A percentile compares a stretch with the other conserved stretches of the same genome.
phyloP scores from a whole-genome alignment of 2,329 filamentous ascomycete species.

The Fusarium sp. region DNA sequence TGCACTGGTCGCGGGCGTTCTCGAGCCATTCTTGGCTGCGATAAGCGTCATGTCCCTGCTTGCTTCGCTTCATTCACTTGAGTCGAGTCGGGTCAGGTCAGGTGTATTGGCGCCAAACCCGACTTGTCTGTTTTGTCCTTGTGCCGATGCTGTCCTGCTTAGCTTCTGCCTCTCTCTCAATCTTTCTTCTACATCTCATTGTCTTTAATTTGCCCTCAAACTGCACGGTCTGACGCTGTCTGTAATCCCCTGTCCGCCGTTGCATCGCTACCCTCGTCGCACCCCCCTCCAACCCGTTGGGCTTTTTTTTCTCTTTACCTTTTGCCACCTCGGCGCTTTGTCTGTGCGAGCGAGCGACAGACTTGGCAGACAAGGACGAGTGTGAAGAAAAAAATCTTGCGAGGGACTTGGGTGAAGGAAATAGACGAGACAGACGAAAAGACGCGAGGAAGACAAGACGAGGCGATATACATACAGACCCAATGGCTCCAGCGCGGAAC shows the following conservation, averaged over 20 bases:
- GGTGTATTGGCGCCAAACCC: conserved; percentile 16
- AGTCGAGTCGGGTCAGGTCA: not conserved
- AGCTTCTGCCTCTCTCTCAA: not conserved
- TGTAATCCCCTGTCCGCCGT: conserved; percentile 18
- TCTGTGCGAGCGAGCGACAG: conserved; percentile 2
- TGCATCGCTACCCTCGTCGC: conserved; percentile 23
- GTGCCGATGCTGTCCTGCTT: conserved; percentile 29
- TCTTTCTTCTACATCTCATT: not conserved
- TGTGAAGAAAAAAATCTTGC: not conserved
- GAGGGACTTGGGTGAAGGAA: not conserved
- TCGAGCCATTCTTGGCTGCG: conserved; percentile 30
- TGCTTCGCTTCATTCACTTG: not conserved
- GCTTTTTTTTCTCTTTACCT: conserved; percentile 21
- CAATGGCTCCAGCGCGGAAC: conserved; percentile 50
- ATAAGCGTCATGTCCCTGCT: conserved; percentile 43
- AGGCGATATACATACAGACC: conserved; percentile 9
- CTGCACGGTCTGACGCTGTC: conserved; percentile 3
- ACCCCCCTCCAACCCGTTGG: conserved; percentile 26
- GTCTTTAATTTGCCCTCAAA: not conserved
- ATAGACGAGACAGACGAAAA: not conserved
- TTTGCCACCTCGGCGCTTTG: conserved; percentile 29
- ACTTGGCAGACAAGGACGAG: conserved; percentile 14
- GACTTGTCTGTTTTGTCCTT: conserved; percentile 31
- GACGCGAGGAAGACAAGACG: conserved; percentile 1
- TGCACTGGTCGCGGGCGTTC: conserved; percentile 27